These are phyloP conservation scores for Xylaria polymorpha DNA, from an alignment of 2,329 filamentous ascomycete genomes.

Conservation along the genomic window DNA sequence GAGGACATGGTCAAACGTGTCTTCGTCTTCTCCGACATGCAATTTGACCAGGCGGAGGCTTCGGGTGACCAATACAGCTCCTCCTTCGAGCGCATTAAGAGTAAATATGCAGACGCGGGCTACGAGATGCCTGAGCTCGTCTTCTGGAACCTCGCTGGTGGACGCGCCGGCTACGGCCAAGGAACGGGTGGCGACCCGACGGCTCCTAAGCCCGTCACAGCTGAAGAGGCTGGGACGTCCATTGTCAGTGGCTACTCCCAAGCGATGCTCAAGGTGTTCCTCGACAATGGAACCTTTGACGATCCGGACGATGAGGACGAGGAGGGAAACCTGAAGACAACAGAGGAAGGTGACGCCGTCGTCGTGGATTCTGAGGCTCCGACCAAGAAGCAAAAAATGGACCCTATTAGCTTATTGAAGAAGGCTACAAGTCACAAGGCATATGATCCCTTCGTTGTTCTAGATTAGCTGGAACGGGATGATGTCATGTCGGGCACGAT, in stretches of 20 bases:
- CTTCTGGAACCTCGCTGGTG: constrained; percentile 68
- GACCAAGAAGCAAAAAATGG: constrained; percentile 55
- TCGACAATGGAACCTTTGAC: constrained; percentile 62
- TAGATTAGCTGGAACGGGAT: constrained; percentile 56
- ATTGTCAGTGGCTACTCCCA: constrained; percentile 69
- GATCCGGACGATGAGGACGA: constrained; percentile 51
- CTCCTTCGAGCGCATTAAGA: constrained; percentile 63
- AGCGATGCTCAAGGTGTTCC: constrained; percentile 67
- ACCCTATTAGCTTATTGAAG: constrained; percentile 58
- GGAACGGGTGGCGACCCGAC: constrained; percentile 43
- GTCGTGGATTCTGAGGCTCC: constrained; percentile 50
- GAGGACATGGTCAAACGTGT: constrained; percentile 71
- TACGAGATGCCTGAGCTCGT: constrained; percentile 70
- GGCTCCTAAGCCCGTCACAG: constrained; percentile 62
- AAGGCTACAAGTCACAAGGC: constrained; percentile 65
- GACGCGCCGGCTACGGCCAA: constrained; percentile 44
- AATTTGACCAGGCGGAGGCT: constrained; percentile 59
- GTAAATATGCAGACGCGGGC: constrained; percentile 58
- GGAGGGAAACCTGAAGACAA: constrained; percentile 48
- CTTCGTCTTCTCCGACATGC: constrained; percentile 72
- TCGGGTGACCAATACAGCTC: constrained; percentile 53
- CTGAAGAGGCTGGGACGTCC: constrained; percentile 58
- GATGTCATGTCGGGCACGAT: neutral
- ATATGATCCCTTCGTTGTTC: constrained; percentile 65
- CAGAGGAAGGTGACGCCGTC: constrained; percentile 55